Base-by-base conservation (phyloP, 176 grass and related monocot species). In the Bromus sterilis region DNA sequence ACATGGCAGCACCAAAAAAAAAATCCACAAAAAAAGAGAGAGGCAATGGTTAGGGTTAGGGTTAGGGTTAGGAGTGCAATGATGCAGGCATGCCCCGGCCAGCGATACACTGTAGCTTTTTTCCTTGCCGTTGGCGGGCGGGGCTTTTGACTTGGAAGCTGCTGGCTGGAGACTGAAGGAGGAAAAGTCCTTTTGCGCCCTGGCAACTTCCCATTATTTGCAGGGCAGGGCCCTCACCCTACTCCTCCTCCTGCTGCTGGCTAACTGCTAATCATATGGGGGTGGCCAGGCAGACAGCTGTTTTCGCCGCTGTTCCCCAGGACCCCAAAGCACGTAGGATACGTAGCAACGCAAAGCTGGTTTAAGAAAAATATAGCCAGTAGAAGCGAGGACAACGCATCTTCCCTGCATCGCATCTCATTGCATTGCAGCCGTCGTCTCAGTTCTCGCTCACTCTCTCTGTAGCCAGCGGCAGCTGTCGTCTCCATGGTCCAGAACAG, bases 131-230 rank as follows among this genome's bases (percentile, higher is more conserved):
- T 80, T 81, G 53, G 55, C 87, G 83, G 77, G 83, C 43, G n/a
- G 9, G 56, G 7, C 78, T 89, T 89, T 89, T 78, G 87, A 89
- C 82, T 81, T 85, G 78, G 53, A 68, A 76, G 77, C 68, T 67
- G 58, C n/a, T n/a, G 56, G 48, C 75, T 64, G 7, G 1, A 44
- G 42, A 4, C 56, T 13, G 56, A 33, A 66, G 18, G 10, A 20
- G 7, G 1, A 1, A 82, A 83, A 83, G 71, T 30, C 69, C 60
- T 28, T 73, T 60, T 59, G 69, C 42, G 34, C 39, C 76, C 69
- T 58, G 16, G 24, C 9, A 80, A 51, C 18, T 61, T 80, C 41
- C 3, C 37, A 70, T 85, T 80, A 80, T 89, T 89, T 89, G 20
- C 46, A 80, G 60, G 46, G 39, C 66, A 68, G 51, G 30, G 0